Evolutionary conservation across 2,329 filamentous ascomycete genomes (phyloP), one percentile per base, ranked within the genome.

Genomic region (Calonectria leucothoes): DNA sequence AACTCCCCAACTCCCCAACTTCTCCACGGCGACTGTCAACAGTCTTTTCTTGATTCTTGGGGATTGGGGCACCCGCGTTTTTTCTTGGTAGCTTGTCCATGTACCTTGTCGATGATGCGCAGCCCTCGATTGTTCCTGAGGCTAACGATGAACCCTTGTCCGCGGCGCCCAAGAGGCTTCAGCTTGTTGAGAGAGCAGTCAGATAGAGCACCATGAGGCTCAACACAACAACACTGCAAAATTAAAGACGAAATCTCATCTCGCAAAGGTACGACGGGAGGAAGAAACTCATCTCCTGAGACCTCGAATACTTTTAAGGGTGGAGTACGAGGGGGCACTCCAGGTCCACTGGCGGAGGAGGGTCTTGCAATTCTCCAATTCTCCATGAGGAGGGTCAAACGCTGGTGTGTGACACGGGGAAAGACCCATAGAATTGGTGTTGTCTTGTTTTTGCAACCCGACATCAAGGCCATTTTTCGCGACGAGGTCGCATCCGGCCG

Each of bases 361-460:
- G 55, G 55, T 59, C 55, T 59, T 23, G n/a, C 55, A 37, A 61
- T 61, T 61, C 55, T 61, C 55, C 55, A 37, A 61, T 61, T 61
- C 55, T 61, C 8, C 55, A 37, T 61, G 51, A 23, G 35, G 55
- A 61, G 55, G 55, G 55, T 61, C 33, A 61, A 61, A 61, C 55
- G 35, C 15, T 27, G 55, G 55, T 37, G 23, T 39, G 7, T 42
- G 55, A 27, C 23, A 10, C 23, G 33, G 55, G 37, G 23, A 20
- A 29, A 20, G 55, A 15, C 23, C 55, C 33, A 37, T 39, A 61
- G n/a, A 11, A 7, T 25, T 39, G 33, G 20, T 61, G 27, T n/a
- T n/a, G n/a, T n/a, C n/a, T n/a, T n/a, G n/a, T 39, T 59, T 39
- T 61, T 15, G 17, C 55, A 61, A 61, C 55, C 55, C 33, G 33